These are phyloP conservation scores for Starmerella davenportii DNA, from an alignment of 805 yeast genomes.

Conservation along the genomic window DNA sequence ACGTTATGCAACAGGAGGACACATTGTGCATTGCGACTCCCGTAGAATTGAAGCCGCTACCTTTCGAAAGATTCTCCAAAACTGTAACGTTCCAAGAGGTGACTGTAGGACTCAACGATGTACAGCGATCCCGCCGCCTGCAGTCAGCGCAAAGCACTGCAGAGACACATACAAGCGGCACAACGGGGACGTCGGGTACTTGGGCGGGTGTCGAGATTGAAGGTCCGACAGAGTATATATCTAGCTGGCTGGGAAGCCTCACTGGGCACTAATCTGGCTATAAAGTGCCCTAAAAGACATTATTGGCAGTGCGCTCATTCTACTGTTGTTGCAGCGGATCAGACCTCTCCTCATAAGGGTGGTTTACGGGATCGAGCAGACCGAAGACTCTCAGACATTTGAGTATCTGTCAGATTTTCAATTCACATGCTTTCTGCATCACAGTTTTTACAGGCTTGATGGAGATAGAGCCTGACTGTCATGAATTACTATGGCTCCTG, in stretches of 20 bases:
- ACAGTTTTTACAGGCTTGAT: too few species aligned
- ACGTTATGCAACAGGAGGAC: background rate
- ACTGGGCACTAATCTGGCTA: too few species aligned
- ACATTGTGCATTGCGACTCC: background rate
- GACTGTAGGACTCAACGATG: background rate
- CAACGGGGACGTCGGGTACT: background rate
- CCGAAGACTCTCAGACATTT: too few species aligned
- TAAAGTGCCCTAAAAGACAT: background rate
- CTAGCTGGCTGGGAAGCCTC: background rate
- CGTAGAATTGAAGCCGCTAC: constrained; percentile 2
- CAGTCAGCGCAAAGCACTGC: background rate
- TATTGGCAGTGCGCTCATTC: background rate
- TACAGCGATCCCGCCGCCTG: background rate
- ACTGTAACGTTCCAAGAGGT: background rate
- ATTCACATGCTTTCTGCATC: too few species aligned
- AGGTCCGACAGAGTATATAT: background rate
- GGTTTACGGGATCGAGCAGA: too few species aligned
- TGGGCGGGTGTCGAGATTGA: background rate
- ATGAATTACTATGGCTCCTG: too few species aligned
- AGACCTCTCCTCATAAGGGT: too few species aligned
- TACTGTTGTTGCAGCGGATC: too few species aligned
- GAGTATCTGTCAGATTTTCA: too few species aligned
- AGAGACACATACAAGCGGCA: background rate
- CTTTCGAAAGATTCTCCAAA: constrained; percentile 3
- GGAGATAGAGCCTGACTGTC: too few species aligned